phyloP scores from a whole-genome alignment of 2,329 filamentous ascomycete genomes.

The Seiridium unicorne region DNA sequence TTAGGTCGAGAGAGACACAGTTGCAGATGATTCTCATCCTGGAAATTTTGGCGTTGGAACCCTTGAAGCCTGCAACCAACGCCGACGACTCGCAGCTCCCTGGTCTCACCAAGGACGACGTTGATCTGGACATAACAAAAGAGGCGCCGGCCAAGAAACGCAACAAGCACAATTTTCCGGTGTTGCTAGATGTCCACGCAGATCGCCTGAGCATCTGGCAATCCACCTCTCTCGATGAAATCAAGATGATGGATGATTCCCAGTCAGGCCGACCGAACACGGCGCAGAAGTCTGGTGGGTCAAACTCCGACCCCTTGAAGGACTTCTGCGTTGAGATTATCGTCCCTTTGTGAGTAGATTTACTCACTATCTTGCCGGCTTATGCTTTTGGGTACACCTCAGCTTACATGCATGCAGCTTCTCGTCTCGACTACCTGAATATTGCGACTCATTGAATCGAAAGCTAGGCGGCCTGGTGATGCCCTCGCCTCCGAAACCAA shows the following conservation, averaged over 20 bases:
- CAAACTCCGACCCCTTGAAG: conserved; percentile 61
- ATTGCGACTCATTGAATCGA: conserved; percentile 68
- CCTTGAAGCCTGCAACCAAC: conserved; percentile 40
- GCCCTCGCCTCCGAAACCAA: conserved; percentile 50
- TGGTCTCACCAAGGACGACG: conserved; percentile 35
- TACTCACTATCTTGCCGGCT: too few species aligned
- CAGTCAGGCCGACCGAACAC: conserved; percentile 34
- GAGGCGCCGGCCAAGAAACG: conserved; percentile 49
- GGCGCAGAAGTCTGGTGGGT: conserved; percentile 36
- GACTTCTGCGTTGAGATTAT: conserved; percentile 82
- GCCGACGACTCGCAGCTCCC: conserved; percentile 46
- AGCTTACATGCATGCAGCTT: conserved; percentile 54
- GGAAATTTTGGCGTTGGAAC: conserved; percentile 71
- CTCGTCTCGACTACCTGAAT: conserved; percentile 69
- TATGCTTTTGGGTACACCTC: background rate
- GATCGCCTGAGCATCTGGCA: conserved; percentile 85
- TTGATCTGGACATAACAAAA: conserved; percentile 29
- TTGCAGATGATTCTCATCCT: conserved; percentile 78
- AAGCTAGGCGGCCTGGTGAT: conserved; percentile 73
- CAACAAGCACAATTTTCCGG: conserved; percentile 61
- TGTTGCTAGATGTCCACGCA: conserved; percentile 69
- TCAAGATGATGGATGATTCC: conserved; percentile 48
- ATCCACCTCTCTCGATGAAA: conserved; percentile 64
- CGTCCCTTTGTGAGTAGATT: conserved; percentile 66
- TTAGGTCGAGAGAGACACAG: conserved; percentile 75